Evolutionary conservation across 2,329 filamentous ascomycete species (phyloP), one percentile per base, ranked within the genome.

Genomic region (Fulvia fulva): DNA sequence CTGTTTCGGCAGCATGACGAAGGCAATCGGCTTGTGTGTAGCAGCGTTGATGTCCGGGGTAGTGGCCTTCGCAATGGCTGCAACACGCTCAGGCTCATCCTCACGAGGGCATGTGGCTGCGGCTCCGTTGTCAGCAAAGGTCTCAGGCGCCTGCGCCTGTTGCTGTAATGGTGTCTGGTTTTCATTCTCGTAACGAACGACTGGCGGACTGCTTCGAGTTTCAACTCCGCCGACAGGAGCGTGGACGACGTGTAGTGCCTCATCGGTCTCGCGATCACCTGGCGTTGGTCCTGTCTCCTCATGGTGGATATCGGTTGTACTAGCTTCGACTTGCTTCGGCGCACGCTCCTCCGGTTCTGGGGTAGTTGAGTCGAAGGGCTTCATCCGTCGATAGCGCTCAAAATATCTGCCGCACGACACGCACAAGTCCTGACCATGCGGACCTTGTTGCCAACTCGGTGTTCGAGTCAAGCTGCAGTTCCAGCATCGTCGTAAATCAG

Each of bases 341-440:
- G 47, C 11, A 21, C n/a, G 12, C 2, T 25, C 47, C 25, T 50
- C 47, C 3, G 47, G 47, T 26, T 50, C 47, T 21, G 64, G 61
- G 6, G 65, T 66, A 1, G 62, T 56, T 12, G 62, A 63, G 52
- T 66, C 61, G 22, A 67, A 59, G 22, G 65, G 63, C 57, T 65
- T 66, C 64, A 69, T 62, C 25, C 67, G 60, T n/a, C 65, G 67
- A 54, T 70, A 67, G 19, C 61, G 62, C 46, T 67, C 65, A 41
- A 61, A 67, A 55, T 71, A 71, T 52, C 65, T 67, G 19, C 67
- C 66, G 55, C 69, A 71, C 9, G 66, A 60, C 53, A 63, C 65
- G 57, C 69, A 71, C n/a, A 71, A 46, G 44, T 63, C 58, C 41
- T 61, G 61, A n/a, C 66, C 68, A 30, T 69, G 61, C 9, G 68